Base-by-base conservation (phyloP, 2,329 filamentous ascomycete species). In the Chrysosporium queenslandicum region DNA sequence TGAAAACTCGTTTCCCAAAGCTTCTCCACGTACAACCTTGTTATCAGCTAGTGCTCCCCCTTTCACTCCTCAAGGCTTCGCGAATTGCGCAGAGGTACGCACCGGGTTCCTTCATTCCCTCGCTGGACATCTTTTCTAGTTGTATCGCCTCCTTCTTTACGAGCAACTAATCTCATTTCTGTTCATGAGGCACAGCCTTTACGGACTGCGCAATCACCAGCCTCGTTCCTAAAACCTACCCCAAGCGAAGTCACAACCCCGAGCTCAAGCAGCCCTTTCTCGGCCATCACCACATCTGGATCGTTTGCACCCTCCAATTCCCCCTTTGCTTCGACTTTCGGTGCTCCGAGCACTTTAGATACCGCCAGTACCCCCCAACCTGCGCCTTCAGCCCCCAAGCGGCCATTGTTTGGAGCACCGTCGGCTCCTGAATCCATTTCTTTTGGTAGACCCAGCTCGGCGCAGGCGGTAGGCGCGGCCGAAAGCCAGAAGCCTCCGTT, bases 1-100 rank as follows among this genome's bases (percentile, higher is more conserved):
- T 29, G 5, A 18, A 21, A 39, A 9, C 25, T 6, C 47, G 11
- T 23, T 23, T 16, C 23, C 21, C 18, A 30, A 4, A 5, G 21
- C 9, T 30, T 42, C 40, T 34, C 14, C 50, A 34, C 11, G 42
- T 39, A 29, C 50, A 21, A 16, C 40, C 37, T 16, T 37, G 18
- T 36, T 56, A 4, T 58, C 59, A 40, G 50, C 57, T 9, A 37
- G 58, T 30, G 57, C 58, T 27, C 40, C 55, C 11, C 46, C 43
- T 30, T 58, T 56, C 34, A 25, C 37, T 5, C 55, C 56, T 18
- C 54, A 56, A 37, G 30, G 14, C 21, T 50, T 42, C 14, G 41
- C 30, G n/a, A 46, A 52, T 20, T 27, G n/a, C 23, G 9, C 16
- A 29, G 37, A 52, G 40, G 40, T 52, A 37, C 29, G 41, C 30